These are phyloP conservation scores for Auricularia auricula-judae DNA, from an alignment of 768 basidiomycete species.

Conservation along the genomic window DNA sequence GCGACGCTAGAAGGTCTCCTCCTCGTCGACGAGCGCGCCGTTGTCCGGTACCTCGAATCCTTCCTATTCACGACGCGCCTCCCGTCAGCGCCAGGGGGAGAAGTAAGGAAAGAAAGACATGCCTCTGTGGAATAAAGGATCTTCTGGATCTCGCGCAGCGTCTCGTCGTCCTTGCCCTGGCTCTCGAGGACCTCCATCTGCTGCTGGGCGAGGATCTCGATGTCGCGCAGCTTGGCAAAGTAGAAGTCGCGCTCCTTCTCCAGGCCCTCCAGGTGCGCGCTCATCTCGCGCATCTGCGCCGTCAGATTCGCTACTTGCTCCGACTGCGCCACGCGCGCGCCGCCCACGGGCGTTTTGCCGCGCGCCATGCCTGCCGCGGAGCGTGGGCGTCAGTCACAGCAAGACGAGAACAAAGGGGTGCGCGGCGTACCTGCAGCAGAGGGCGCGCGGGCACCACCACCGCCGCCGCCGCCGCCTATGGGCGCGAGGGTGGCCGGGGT, in stretches of 20 bases:
- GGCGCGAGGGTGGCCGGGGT: slow-evolving; percentile 72
- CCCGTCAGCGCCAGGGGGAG: slow-evolving; percentile 4
- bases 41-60: slow-evolving; percentile 84
- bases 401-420: too few relatives aligned
- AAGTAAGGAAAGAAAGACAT: slow-evolving; percentile 14
- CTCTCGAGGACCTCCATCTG: slow-evolving; percentile 54
- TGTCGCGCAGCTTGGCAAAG: slow-evolving; percentile 95
- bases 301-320: slow-evolving; percentile 42
- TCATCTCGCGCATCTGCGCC: slow-evolving; percentile 56
- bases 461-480: slow-evolving; percentile 18
- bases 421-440: not conserved
- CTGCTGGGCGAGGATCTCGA: slow-evolving; percentile 86
- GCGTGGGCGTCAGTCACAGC: too few relatives aligned
- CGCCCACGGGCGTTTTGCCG: slow-evolving; percentile 63
- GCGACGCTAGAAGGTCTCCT: slow-evolving; percentile 44
- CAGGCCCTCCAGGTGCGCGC: slow-evolving; percentile 70
- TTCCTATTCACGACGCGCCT: slow-evolving; percentile 39
- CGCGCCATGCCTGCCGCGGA: slow-evolving; percentile 23
- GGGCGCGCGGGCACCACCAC: not conserved
- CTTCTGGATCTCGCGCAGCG: slow-evolving; percentile 72
- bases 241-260: slow-evolving; percentile 99
- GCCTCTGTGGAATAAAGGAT: slow-evolving; percentile 96
- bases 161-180: slow-evolving; percentile 44
- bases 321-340: slow-evolving; percentile 49
- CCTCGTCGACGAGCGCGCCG: slow-evolving; percentile 49